These are phyloP conservation scores for Pichia inconspicua DNA, from an alignment of 1,139 yeast species.

Conservation along the genomic window DNA sequence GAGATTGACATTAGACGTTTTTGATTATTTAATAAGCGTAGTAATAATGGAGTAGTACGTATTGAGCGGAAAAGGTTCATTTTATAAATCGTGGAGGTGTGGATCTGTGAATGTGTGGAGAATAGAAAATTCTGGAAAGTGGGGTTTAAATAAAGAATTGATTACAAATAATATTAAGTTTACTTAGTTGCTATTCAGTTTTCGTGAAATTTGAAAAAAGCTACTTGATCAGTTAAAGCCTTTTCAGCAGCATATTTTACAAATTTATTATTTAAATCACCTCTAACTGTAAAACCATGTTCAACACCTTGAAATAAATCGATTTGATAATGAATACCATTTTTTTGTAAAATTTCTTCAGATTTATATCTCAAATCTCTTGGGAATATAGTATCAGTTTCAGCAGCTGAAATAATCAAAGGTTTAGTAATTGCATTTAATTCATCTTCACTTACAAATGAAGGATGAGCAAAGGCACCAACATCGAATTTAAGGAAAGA, in stretches of 20 bases:
- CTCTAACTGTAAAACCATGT: conserved; percentile 77
- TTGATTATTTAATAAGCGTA: background rate
- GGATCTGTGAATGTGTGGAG: too few species aligned
- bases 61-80: too few species aligned
- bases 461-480: conserved; percentile 78
- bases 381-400: conserved; percentile 55
- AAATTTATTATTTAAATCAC: conserved; percentile 50
- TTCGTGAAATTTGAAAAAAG: conserved; percentile 37
- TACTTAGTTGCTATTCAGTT: background rate
- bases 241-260: conserved; percentile 66
- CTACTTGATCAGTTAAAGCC: conserved; percentile 50
- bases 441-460: conserved; percentile 58
- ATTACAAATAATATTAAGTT: background rate
- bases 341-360: conserved; percentile 46
- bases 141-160: background rate
- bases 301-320: conserved; percentile 51
- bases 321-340: conserved; percentile 43
- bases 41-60: too few species aligned
- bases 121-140: too few species aligned
- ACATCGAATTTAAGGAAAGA: conserved; percentile 41
- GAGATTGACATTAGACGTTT: conserved; percentile 5
- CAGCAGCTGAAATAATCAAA: conserved; percentile 63
- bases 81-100: too few species aligned
- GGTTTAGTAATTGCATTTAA: conserved; percentile 53
- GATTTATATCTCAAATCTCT: conserved; percentile 53